Evolutionary conservation across 31 red algal genomes (phyloP).

Genomic region (Odonthalia washingtoniensis): DNA sequence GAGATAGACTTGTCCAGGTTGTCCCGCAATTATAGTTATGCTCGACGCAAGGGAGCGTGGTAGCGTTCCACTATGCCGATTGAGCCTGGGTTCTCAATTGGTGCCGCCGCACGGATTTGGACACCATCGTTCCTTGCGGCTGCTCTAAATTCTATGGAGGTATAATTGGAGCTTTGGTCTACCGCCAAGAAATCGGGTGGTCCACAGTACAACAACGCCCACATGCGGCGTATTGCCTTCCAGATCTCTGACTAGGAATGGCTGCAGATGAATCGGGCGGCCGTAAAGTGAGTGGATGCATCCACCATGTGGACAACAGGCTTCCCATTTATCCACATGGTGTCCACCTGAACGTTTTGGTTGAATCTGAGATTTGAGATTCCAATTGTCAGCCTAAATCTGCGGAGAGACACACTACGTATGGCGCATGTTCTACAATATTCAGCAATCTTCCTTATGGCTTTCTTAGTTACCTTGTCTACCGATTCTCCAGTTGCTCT

Average conservation of each 20-base stretch:
- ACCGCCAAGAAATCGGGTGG: no score
- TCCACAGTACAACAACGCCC: no score
- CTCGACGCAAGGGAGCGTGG: background rate
- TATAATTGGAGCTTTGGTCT: conserved; percentile 31
- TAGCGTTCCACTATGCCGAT: conserved; percentile 42
- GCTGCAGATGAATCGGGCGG: background rate
- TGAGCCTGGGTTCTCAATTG: conserved; percentile 9
- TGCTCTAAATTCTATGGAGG: background rate
- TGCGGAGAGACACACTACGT: background rate
- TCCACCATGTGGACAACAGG: conserved; percentile 37
- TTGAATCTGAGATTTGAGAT: conserved; percentile 39
- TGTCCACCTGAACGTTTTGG: conserved; percentile 33
- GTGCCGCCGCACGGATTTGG: background rate
- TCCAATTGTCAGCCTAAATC: conserved; percentile 45
- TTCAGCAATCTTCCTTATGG: conserved; percentile 7
- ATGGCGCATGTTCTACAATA: conserved; percentile 17
- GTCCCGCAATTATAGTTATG: background rate
- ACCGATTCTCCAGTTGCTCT: background rate
- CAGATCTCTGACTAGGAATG: background rate
- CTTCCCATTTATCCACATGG: conserved; percentile 7
- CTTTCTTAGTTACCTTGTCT: background rate
- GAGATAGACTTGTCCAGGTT: background rate
- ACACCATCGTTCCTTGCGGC: background rate
- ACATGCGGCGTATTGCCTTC: background rate
- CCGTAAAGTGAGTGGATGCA: conserved; percentile 37